Evolutionary conservation across 2,329 filamentous ascomycete genomes (phyloP).

Genomic region (Tympanopsis confertula): DNA sequence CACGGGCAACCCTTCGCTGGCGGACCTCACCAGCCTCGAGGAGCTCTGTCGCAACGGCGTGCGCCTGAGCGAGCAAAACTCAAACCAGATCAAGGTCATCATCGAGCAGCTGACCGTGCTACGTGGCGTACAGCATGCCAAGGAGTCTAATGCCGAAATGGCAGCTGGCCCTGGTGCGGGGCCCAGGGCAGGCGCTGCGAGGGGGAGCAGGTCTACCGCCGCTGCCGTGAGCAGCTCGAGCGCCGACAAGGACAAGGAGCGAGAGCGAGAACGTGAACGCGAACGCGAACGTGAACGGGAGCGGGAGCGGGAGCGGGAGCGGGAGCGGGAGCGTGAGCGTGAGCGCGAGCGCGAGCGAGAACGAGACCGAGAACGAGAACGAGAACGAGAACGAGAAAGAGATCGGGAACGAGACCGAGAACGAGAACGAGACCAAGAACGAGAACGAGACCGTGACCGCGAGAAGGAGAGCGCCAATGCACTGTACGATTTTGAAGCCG

Average conservation of each 20-base stretch:
- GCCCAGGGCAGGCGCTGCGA: background rate
- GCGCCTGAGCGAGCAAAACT: conserved; percentile 15
- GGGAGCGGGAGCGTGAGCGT: conserved; percentile 6
- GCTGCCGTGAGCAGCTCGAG: background rate
- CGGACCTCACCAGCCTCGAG: conserved; percentile 18
- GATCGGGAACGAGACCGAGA: conserved; percentile 5
- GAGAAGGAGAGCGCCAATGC: no score
- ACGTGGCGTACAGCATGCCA: conserved; percentile 25
- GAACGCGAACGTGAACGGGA: conserved; percentile 16
- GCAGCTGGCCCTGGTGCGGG: background rate
- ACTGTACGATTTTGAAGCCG: conserved; percentile 30
- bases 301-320: conserved; percentile 15
- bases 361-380: conserved; percentile 12
- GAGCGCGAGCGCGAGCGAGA: conserved; percentile 4
- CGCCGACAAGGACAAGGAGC: conserved; percentile 3
- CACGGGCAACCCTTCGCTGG: background rate
- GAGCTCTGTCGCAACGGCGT: conserved; percentile 25
- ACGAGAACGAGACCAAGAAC: conserved; percentile 9
- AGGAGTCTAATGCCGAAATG: conserved; percentile 21
- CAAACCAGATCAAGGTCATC: conserved; percentile 15
- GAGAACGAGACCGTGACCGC: conserved; percentile 12
- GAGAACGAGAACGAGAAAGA: conserved; percentile 8
- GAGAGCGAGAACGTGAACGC: conserved; percentile 11
- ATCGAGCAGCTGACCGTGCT: conserved; percentile 25
- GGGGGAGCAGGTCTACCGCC: no score